Base-by-base conservation (phyloP, 768 basidiomycete genomes). In the Mycena crocata region DNA sequence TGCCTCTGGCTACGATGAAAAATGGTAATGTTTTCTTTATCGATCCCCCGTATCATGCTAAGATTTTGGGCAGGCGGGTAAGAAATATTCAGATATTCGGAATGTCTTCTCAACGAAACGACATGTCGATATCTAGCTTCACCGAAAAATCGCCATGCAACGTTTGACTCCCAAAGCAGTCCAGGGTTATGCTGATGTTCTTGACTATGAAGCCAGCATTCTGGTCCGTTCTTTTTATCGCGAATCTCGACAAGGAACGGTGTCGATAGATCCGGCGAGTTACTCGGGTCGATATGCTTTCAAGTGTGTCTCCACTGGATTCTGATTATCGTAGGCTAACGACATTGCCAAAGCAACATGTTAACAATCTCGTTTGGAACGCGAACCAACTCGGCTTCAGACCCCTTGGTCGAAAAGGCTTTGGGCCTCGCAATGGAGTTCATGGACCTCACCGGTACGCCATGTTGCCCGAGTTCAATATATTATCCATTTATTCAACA, bases 181-280 rank as follows among this genome's bases (percentile, higher is more conserved):
- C 3, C 37, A 66, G 12, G 23, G 30, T 19, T 74, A 72, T 42
- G 65, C 64, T 2, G 21, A 62, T 23, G 66, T 72, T 17, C 48
- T 75, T 15, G 73, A 75, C 32, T 68, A 60, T 23, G 74, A 75
- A 44, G 63, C 73, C 30, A 32, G 30, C 1, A 57, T 74, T 10
- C 54, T 75, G n/a, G 55, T 75, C 30, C 58, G 64, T 2, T 67
- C 70, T 8, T 49, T 75, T 17, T 68, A 65, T 30, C n/a, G 62
- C 14, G 56, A 68, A 23, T 46, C 57, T 9, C 56, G 45, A 23
- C 24, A 51, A 32, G 74, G 73, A 0, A 52, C 35, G 3, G 21
- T 72, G 19, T 56, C 73, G 10, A 39, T 74, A 10, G 70, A 74
- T 44, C 73, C 73, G 5, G 50, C 60, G 24, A 67, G 45, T 21